A percentile compares a stretch with the other conserved stretches of the same genome.
Conservation (phyloP, 495 filamentous ascomycete genomes). For the Tuber microsphaerosporum region DNA sequence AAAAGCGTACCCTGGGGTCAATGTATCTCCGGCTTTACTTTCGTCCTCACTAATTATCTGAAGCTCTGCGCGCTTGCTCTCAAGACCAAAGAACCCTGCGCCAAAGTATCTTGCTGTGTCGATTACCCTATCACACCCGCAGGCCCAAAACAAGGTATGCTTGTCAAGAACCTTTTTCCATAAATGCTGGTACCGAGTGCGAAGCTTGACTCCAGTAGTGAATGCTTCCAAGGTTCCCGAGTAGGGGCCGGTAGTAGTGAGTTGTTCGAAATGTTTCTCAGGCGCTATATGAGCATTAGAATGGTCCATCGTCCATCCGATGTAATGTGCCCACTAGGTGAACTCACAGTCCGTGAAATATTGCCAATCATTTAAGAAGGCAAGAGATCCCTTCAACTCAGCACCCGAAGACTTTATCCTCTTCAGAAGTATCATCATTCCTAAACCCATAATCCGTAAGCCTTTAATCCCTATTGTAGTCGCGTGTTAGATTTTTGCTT, state of each 20-base stretch:
- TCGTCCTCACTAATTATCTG: slow-evolving; percentile 52
- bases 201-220: slow-evolving; percentile 52
- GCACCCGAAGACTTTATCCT: slow-evolving; percentile 46
- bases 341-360: slow-evolving; percentile 48
- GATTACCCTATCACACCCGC: slow-evolving; percentile 52
- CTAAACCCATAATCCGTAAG: slow-evolving; percentile 38
- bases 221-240: slow-evolving; percentile 53
- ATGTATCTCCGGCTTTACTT: slow-evolving; percentile 50
- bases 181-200: slow-evolving; percentile 51
- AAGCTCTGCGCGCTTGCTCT: slow-evolving; percentile 44
- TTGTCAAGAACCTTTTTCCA: slow-evolving; percentile 38
- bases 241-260: slow-evolving; percentile 55
- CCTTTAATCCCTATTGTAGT: not conserved
- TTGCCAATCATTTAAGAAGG: slow-evolving; percentile 53
- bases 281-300: slow-evolving; percentile 22
- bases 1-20: slow-evolving; percentile 49
- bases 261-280: slow-evolving; percentile 47
- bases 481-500: slow-evolving; percentile 35
- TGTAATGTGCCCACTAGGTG: not conserved
- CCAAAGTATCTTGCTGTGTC: slow-evolving; percentile 55
- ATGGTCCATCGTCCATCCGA: slow-evolving; percentile 19
- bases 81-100: slow-evolving; percentile 52
- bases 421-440: slow-evolving; percentile 49
- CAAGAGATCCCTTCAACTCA: slow-evolving; percentile 48
- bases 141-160: slow-evolving; percentile 51